Percentiles rank a stretch among this genome's conserved stretches.
These are phyloP conservation scores for Xylariaceae sp. DNA, from an alignment of 2,329 filamentous ascomycete species.

Conservation along the genomic window DNA sequence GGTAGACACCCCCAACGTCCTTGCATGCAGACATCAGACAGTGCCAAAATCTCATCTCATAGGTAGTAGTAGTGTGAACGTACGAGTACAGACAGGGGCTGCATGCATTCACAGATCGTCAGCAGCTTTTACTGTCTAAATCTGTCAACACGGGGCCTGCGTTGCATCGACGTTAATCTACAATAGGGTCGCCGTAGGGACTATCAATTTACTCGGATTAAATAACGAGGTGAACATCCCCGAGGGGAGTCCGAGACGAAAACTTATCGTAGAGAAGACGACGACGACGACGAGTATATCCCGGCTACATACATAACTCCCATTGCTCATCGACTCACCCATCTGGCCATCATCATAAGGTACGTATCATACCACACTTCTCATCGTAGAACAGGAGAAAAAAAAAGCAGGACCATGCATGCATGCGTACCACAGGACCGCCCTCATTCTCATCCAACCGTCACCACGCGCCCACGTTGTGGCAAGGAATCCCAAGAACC, in stretches of 20 bases:
- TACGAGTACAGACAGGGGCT: not conserved
- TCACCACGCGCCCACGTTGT: too few relatives aligned
- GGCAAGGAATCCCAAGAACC: too few relatives aligned
- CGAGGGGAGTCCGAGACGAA: too few relatives aligned
- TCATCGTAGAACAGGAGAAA: not conserved
- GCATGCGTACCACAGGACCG: not conserved
- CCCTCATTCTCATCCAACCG: not conserved
- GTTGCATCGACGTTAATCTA: not conserved
- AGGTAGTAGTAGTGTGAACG: not conserved
- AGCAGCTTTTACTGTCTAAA: conserved; percentile 4
- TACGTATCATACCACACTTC: conserved; percentile 18
- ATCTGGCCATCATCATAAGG: not conserved
- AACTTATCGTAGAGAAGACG: too few relatives aligned
- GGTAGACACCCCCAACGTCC: not conserved
- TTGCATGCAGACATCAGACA: not conserved
- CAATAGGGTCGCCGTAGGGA: too few relatives aligned
- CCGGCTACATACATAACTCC: too few relatives aligned
- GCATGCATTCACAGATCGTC: conserved; percentile 9
- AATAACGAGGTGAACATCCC: too few relatives aligned
- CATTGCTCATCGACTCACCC: not conserved
- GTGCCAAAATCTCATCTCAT: not conserved
- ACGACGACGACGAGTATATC: too few relatives aligned
- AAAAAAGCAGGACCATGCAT: conserved; percentile 12
- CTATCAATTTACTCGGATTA: too few relatives aligned
- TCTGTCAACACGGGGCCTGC: conserved; percentile 1